Base-by-base conservation (phyloP, 805 yeast genomes). In the Candida rishiriensis region DNA sequence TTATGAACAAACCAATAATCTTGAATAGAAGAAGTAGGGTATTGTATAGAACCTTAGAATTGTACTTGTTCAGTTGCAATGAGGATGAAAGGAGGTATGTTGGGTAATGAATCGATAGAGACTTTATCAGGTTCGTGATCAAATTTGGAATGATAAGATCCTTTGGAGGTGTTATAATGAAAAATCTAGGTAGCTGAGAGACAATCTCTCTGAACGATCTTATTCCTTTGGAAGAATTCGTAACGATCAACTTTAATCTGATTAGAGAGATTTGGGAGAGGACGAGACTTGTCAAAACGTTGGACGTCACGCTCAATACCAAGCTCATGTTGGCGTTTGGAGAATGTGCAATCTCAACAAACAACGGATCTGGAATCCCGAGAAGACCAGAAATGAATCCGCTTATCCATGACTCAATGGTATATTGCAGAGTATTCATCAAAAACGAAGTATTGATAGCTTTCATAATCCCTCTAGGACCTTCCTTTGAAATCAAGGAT, bases 321-420 rank as follows among this genome's bases (percentile, higher is more conserved):
- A 89, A 68, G n/a, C 91, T 79, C 41, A 75, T 69, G 39, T 78
- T 65, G 1, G 95, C 88, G 48, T 84, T 88, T 3, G 89, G 79
- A 10, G 93, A 83, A 56, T 86, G 93, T 16, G 87, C 73, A 40
- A 85, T 73, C 50, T 88, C 96, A 53, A 88, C 81, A 60, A 88
- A 84, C 49, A 81, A 79, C 3, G 97, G 97, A 60, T 90, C 97
- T 0, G 97, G 96, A 29, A 88, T 78, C 15, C 85, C 83, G 41
- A 86, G 63, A 38, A 87, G 67, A 2, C 97, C 93, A 4, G 96
- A 82, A 8, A 89, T 60, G 50, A 90, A 78, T 3, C 97, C 97
- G 0, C 95, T 85, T 39, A 89, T 72, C 97, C 98, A 90, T 1
- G 96, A 88, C 57, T 87, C 91, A 38, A 89, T 67, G 0, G 96